Base-by-base conservation (phyloP, 345 rosid genomes). In the Salix arbutifolia region DNA sequence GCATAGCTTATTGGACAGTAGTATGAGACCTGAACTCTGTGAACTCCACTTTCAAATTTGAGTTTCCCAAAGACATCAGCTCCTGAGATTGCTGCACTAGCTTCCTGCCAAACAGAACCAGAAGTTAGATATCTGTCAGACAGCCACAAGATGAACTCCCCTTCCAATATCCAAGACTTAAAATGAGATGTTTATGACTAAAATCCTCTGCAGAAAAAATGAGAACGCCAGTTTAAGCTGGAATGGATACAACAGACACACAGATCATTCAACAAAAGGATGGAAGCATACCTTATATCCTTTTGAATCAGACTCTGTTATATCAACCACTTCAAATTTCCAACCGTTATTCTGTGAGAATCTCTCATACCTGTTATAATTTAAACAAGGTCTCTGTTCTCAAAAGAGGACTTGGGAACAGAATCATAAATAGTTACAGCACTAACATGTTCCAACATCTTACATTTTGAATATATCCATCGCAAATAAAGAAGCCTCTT, bases 41-140 rank as follows among this genome's bases (percentile, higher is more conserved):
- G 99, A 74, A 96, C 90, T 66, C 98, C 99, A 89, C 98, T 93
- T 88, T 96, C 99, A 75, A 93, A 96, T 89, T 96, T 96, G 72
- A 96, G 94, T 79, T 93, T 93, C 70, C 97, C 98, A 78, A 85
- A 96, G 19, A 96, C 91, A 82, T 85, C 89, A 69, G 78, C 85
- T 50, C 99, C 98, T 2, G 92, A 88, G 60, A 96, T 91, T 70
- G 97, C 90, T 35, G 99, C 98, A 84, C 90, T 92, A 72, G 95
- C 99, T 93, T 96, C 97, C 98, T 93, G 89, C 72, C 76, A 75
- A 78, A 65, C 5, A 73, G 70, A 81, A 75, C 46, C 3, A 31
- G 50, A 69, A 67, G 68, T 75, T 80, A 79, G 70, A 79, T 74
- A 67, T 73, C 60, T 56, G 31, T 70, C 61, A 58, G 52, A 46